Base-by-base conservation (phyloP, 257 asterid genomes). In the Penstemon eatonii region DNA sequence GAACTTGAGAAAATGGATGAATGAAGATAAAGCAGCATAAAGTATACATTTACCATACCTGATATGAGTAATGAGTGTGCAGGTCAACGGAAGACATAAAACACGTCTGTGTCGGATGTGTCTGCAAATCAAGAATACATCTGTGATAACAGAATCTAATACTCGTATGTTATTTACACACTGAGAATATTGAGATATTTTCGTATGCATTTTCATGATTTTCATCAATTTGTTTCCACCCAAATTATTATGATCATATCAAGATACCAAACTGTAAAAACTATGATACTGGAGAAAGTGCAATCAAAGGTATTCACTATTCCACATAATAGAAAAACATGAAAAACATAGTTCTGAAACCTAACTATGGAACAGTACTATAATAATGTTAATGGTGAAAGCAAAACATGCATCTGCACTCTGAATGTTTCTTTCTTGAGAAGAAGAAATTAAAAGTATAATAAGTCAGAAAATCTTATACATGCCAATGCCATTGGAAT, bases 31-130 rank as follows among this genome's bases (percentile, higher is more conserved):
- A 53, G 18, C 33, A 25, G 51, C 39, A 51, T 62, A 53, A 55
- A 58, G 59, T 7, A 45, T 3, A 15, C 19, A 37, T 33, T 12
- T 51, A 58, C 40, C 45, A 60, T 90, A 90, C 99, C 99, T 94
- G 99, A 78, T 91, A 94, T 12, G 99, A 94, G 71, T 94, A 94
- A 81, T 94, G 99, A 54, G 99, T 94, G 84, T 94, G 99, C 75
- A 94, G 90, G 84, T 94, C 97, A 62, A 94, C 95, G 0, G 99
- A 94, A 52, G 99, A 94, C 99, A 91, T 91, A 61, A 94, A 94
- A 76, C 99, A 94, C 7, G 96, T 91, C 67, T 94, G 99, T n/a
- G 96, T 80, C 46, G 99, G 99, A 87, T 94, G 99, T 40, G 99
- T 94, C 97, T 94, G 95, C 85, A 91, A 67, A 75, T 76, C 78